Evolutionary conservation across 73 alveolate species (phyloP), one percentile per base, ranked within the genome.

Genomic region (Paramecium pentaurelia): DNA sequence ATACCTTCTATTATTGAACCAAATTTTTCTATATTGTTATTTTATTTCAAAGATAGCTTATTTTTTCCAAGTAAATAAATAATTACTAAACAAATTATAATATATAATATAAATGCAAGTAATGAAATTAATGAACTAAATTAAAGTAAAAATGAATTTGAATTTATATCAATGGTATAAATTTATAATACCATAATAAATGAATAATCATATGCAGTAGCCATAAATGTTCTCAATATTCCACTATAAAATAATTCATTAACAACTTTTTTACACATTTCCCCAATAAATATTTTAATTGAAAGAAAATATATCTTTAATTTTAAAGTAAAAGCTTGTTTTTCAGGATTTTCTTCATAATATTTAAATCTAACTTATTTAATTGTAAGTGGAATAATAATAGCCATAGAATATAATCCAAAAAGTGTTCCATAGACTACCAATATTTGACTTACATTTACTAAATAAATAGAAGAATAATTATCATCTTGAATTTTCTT

Each of bases 1-100:
- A 75, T n/a, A 0, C 88, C 88, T 36, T 75, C 88, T 3, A 37
- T 9, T 75, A 37, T 9, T 75, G 88, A 37, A n/a, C 88, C 88
- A 75, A 32, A 68, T 68, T 27, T 22, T 12, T 68, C 27, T 68
- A 12, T 34, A 28, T 32, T 68, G 18, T 18, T 2, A 12, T 22
- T 12, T 27, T 10, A 12, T 14, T 2, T 68, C 25, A 32, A 32
- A 7, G 22, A 4, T 2, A 34, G 47, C 8, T 14, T 68, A 3
- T 68, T 6, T 34, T 68, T 32, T 28, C 47, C 51, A 4, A 28
- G 14, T 32, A 68, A 68, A 68, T 68, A 32, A 68, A 12, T 68
- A 12, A 34, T 68, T 11, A 34, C 12, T 0, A 32, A 22, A 32
- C 51, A 28, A 11, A 68, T 25, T 8, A 9, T 1, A 20, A 20